These are phyloP conservation scores for Acacia pycnantha DNA, from an alignment of 331 rosid species.

Conservation along the genomic window DNA sequence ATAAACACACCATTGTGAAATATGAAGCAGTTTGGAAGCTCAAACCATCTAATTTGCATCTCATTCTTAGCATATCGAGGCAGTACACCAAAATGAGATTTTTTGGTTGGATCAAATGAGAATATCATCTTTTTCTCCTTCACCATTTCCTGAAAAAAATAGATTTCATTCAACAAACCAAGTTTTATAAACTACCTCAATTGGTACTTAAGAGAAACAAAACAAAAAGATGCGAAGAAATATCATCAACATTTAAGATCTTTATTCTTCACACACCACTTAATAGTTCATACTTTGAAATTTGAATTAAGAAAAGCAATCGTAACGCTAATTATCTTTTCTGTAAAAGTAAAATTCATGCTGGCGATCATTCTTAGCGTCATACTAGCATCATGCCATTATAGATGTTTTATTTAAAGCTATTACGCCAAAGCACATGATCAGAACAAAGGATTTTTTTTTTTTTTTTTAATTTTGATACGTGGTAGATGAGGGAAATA, in stretches of 20 bases:
- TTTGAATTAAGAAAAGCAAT: not conserved
- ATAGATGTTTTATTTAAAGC: not conserved
- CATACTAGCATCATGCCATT: not conserved
- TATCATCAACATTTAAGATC: not conserved
- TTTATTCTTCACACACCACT: not conserved
- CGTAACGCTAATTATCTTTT: not conserved
- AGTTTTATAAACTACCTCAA: conserved; percentile 14
- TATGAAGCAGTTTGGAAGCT: conserved; percentile 96
- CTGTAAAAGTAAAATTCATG: conserved; percentile 3
- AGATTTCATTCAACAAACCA: conserved; percentile 16
- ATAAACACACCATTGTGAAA: conserved; percentile 80
- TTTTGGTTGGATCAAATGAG: conserved; percentile 78
- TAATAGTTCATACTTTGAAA: not conserved
- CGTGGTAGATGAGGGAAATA: not conserved
- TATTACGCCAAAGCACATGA: not conserved
- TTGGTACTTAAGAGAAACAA: not conserved
- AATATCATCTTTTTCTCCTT: conserved; percentile 75
- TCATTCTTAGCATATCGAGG: conserved; percentile 96
- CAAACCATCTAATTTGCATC: conserved; percentile 80
- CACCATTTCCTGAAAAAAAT: conserved; percentile 72
- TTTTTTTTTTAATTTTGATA: no score
- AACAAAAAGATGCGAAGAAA: not conserved
- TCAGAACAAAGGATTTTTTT: not conserved
- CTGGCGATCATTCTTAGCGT: not conserved
- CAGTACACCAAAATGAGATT: conserved; percentile 89